Conservation (phyloP, 441 rosid genomes). For the Syzygium malaccense region DNA sequence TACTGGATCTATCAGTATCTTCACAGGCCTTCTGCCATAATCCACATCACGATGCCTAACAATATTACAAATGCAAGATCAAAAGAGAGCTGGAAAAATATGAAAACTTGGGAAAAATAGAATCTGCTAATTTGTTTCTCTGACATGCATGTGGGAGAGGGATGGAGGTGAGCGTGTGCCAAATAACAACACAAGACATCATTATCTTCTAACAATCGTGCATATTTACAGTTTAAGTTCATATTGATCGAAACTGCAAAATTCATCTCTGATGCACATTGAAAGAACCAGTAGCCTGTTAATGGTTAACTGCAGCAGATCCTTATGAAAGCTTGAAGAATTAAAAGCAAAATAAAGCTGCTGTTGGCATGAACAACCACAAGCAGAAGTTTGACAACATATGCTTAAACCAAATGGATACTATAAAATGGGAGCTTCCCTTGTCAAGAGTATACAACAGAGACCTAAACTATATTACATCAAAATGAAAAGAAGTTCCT, state of each 20-base stretch:
- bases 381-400: not conserved
- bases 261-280: not conserved
- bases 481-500: not conserved
- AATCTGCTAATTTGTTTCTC: not conserved
- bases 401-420: not conserved
- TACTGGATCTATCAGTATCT: slow-evolving; percentile 5
- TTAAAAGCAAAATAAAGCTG: not conserved
- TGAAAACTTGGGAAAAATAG: not conserved
- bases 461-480: not conserved
- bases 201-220: not conserved
- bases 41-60: slow-evolving; percentile 17
- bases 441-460: not conserved
- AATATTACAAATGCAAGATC: slow-evolving; percentile 22
- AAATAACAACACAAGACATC: not conserved
- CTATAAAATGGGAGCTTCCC: not conserved
- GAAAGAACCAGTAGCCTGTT: not conserved
- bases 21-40: slow-evolving; percentile 12
- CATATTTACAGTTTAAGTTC: not conserved
- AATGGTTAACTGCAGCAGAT: not conserved
- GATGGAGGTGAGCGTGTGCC: not conserved
- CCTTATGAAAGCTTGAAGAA: not conserved
- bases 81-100: not conserved
- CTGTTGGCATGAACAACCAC: not conserved
- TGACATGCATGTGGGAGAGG: not conserved
- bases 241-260: not conserved